These are phyloP conservation scores for Magnolia officinalis DNA, from an alignment of 164 flowering plant species.

Conservation along the genomic window DNA sequence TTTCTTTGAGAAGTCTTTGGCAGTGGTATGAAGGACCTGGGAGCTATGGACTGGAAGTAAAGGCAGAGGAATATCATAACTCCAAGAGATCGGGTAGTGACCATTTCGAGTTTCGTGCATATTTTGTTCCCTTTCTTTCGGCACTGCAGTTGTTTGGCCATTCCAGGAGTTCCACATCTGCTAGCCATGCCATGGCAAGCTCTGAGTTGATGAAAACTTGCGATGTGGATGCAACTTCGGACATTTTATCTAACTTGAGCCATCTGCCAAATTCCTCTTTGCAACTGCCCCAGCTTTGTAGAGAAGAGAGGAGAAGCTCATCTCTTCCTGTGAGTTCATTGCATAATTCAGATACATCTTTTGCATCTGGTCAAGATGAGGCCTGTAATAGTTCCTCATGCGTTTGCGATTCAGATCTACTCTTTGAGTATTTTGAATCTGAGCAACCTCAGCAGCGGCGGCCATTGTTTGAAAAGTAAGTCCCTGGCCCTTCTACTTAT, in stretches of 20 bases:
- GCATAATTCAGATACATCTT: constrained; percentile 15
- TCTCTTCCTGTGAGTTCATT: constrained; percentile 3
- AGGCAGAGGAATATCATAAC: constrained; percentile 34
- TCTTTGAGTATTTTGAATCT: constrained; percentile 69
- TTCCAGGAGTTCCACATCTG: constrained; percentile 12
- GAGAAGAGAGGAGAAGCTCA: constrained; percentile 13
- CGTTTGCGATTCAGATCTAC: constrained; percentile 40
- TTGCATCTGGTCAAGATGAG: constrained; percentile 19
- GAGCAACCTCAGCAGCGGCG: constrained; percentile 60
- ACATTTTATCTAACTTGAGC: constrained; percentile 13
- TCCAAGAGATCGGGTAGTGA: constrained; percentile 33
- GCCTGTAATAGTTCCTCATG: constrained; percentile 4
- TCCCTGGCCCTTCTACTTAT: background rate
- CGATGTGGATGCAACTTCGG: constrained; percentile 10
- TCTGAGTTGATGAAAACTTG: constrained; percentile 14
- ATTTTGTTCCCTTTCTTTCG: constrained; percentile 73
- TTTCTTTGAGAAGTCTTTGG: constrained; percentile 57
- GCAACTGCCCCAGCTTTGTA: constrained; percentile 34
- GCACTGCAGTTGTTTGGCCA: constrained; percentile 70
- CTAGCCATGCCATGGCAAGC: constrained; percentile 8
- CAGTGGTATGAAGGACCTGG: constrained; percentile 75
- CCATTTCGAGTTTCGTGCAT: constrained; percentile 36
- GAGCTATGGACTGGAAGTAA: constrained; percentile 65
- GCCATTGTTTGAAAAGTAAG: constrained; percentile 68
- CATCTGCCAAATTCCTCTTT: constrained; percentile 23